phyloP scores from a whole-genome alignment of 768 basidiomycete species.

The Clathrus columnatus region DNA sequence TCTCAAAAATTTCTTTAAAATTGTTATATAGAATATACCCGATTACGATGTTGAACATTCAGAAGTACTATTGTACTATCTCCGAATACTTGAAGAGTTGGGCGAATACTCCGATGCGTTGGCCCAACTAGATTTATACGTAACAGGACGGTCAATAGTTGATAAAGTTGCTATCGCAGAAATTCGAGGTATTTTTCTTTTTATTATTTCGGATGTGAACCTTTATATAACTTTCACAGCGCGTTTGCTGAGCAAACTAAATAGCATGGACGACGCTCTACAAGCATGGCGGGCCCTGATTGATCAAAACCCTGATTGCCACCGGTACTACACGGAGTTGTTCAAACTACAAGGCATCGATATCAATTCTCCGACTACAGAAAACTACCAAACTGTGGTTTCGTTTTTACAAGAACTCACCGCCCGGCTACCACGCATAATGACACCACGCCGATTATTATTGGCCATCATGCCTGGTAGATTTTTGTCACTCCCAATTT shows the following conservation, averaged over 20 bases:
- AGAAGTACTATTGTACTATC: slow-evolving; percentile 72
- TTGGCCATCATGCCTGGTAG: slow-evolving; percentile 54
- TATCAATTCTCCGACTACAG: slow-evolving; percentile 40
- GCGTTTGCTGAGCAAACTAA: slow-evolving; percentile 62
- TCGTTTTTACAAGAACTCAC: slow-evolving; percentile 51
- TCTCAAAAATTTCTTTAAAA: slow-evolving; percentile 9
- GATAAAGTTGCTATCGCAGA: slow-evolving; percentile 65
- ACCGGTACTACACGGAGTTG: slow-evolving; percentile 72
- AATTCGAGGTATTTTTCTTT: slow-evolving; percentile 44
- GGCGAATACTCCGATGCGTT: slow-evolving; percentile 56
- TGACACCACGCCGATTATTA: slow-evolving; percentile 64
- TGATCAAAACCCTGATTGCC: slow-evolving; percentile 76
- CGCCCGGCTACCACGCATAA: slow-evolving; percentile 54
- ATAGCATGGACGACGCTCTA: slow-evolving; percentile 58
- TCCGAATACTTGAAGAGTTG: slow-evolving; percentile 63
- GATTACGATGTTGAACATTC: slow-evolving; percentile 76
- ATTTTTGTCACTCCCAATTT: neutral
- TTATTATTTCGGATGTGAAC: neutral
- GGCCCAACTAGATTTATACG: slow-evolving; percentile 50
- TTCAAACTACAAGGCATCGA: slow-evolving; percentile 57
- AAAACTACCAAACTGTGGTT: slow-evolving; percentile 45
- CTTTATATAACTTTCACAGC: slow-evolving; percentile 36
- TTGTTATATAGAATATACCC: slow-evolving; percentile 52
- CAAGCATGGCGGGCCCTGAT: slow-evolving; percentile 75
- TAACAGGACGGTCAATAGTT: slow-evolving; percentile 57